Base-by-base conservation (phyloP, 2,329 filamentous ascomycete genomes). In the Arachnomyces sp. region DNA sequence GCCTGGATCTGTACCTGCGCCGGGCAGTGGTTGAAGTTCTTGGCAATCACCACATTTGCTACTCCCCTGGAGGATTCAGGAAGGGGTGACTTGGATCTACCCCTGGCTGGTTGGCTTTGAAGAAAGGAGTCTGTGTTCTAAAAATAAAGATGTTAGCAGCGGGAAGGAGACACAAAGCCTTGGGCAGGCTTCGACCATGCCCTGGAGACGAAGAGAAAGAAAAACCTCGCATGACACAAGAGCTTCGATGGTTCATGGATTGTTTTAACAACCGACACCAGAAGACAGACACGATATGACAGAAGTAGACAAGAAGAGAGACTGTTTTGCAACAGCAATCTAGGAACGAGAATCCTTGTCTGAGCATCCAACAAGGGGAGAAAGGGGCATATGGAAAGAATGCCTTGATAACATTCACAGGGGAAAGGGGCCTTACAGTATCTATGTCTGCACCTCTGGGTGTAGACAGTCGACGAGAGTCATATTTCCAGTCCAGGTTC, bases 31-130 rank as follows among this genome's bases (percentile, higher is more conserved):
- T 94, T 79, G 38, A 96, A 76, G 56, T 93, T 79, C 50, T 80
- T 83, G 2, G 84, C 85, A 38, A 98, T 74, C 15, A 96, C 71
- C 8, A 95, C 72, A 62, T 94, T 88, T 47, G 87, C 83, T 48
- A 94, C 84, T 65, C 65, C 43, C 76, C 71, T 42, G 68, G 58
- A 42, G 56, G 54, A 44, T 47, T 55, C 42, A 55, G 60, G 49
- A 8, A 46, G 30, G n/a, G 48, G 44, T 5, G 48, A 48, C 36
- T 50, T 56, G 38, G 42, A 44, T 18, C 47, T 40, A 25, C 52
- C 51, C 18, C 44, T 43, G 36, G 45, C 33, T 39, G 33, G 34
- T 16, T 36, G 31, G 34, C 36, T 44, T 18, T 46, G 46, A n/a
- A 50, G 51, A 25, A 33, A 48, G n/a, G 16, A 25, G 16, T 42